A percentile compares a stretch with the other conserved stretches of the same genome.
Evolutionary conservation across 2,329 filamentous ascomycete genomes (phyloP).

Genomic region (Sporothrix pallida): DNA sequence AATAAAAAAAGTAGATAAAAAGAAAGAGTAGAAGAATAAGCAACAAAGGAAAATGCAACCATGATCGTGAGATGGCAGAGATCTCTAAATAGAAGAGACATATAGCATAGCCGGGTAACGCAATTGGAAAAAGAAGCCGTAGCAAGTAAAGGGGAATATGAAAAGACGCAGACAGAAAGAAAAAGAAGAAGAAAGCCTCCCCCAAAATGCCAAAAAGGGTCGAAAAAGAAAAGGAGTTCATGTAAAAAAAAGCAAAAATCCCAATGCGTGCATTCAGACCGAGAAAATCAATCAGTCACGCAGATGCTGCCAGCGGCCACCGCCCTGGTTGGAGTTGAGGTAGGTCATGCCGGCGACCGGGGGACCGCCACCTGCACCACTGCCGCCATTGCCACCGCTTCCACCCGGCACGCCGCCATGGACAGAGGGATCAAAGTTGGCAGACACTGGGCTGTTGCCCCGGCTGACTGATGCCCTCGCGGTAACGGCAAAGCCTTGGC

Average conservation of each 20-base stretch:
- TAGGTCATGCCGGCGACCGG: constrained; percentile 48
- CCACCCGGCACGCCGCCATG: neutral
- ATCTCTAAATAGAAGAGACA: constrained; percentile 1
- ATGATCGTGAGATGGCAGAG: constrained; percentile 16
- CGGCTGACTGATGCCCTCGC: constrained; percentile 46
- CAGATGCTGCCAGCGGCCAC: constrained; percentile 53
- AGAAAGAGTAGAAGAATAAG: neutral
- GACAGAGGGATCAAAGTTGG: constrained; percentile 44
- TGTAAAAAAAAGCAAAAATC: neutral
- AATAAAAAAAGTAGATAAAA: neutral
- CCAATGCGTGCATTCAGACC: neutral
- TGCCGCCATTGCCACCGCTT: constrained; percentile 2
- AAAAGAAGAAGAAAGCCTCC: neutral
- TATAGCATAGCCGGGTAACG: constrained; percentile 4
- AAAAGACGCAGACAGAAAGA: neutral
- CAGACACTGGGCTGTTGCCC: constrained; percentile 56
- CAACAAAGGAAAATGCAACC: neutral
- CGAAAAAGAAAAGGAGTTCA: too few species aligned
- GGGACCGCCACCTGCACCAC: constrained; percentile 25
- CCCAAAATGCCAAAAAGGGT: neutral
- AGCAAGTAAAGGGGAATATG: neutral
- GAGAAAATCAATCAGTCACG: constrained; percentile 45
- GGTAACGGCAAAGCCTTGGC: constrained; percentile 20
- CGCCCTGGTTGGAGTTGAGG: constrained; percentile 48
- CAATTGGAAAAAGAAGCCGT: too few species aligned